A percentile compares a stretch with the other conserved stretches of the same genome.
Evolutionary conservation across 192 early-diverging fungal genomes (phyloP).

Genomic region (Entomortierella beljakovae): DNA sequence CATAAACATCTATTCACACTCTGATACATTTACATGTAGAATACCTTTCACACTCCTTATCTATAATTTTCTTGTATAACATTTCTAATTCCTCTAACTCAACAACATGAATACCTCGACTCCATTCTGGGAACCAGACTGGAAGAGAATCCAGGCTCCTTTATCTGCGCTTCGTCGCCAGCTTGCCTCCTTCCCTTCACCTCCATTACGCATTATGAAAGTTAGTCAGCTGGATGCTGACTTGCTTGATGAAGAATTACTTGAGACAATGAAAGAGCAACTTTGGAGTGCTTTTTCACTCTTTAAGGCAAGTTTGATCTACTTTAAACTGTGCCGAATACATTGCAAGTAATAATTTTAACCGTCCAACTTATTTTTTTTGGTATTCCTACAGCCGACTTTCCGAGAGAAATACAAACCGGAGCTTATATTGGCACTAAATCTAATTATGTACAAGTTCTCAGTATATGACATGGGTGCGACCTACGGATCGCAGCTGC

Average conservation of each 20-base stretch:
- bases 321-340: neutral
- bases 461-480: constrained; percentile 80
- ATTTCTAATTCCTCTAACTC: neutral
- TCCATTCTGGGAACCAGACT: constrained; percentile 63
- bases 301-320: constrained; percentile 63
- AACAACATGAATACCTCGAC: constrained; percentile 15
- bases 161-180: constrained; percentile 59
- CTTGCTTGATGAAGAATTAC: constrained; percentile 82
- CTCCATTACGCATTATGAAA: constrained; percentile 72
- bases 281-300: constrained; percentile 77
- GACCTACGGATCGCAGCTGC: constrained; percentile 84
- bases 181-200: constrained; percentile 61
- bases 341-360: neutral
- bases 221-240: constrained; percentile 90
- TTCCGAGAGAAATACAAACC: constrained; percentile 75
- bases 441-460: constrained; percentile 77
- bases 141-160: constrained; percentile 63
- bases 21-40: neutral
- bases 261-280: constrained; percentile 82
- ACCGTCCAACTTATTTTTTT: neutral
- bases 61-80: neutral
- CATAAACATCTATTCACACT: neutral
- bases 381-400: constrained; percentile 50
- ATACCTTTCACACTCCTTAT: neutral
- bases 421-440: constrained; percentile 76